Evolutionary conservation across 1,139 yeast species (phyloP), one percentile per base, ranked within the genome.

Genomic region (Blastobotrys raffinosifermentans): DNA sequence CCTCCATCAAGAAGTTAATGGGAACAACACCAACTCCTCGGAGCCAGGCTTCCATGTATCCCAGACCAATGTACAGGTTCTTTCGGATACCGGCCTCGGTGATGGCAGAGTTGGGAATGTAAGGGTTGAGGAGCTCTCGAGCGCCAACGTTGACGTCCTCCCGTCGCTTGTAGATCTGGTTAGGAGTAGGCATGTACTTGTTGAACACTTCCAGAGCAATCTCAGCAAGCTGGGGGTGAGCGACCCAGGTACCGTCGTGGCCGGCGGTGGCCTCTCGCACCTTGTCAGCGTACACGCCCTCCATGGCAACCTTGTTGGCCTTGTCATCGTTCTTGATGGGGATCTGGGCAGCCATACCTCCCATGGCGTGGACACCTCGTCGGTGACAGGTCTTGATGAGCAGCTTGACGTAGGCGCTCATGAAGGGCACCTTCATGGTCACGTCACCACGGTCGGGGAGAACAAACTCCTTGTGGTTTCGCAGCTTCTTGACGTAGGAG

Each of bases 261-360:
- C 87, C 89, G 39, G 82, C 80, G 43, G 67, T 61, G 35, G 75
- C 91, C 62, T 82, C 93, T 51, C 91, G 72, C 52, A 77, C 67
- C 66, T 80, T 80, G 63, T 80, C 89, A 55, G 72, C 75, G 52
- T 76, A 72, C 40, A 80, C 89, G 48, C 78, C 79, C 49, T 75
- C 79, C 77, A 80, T 75, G 33, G 86, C 87, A 39, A 65, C 66
- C 54, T 66, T 69, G 66, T 80, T 80, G 53, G 80, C 77, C 41
- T 66, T 72, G 32, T 72, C 70, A 53, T 80, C 86, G 45, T 72
- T 69, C 66, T 80, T 80, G 63, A 80, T 77, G 42, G 89, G 89
- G 51, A 80, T 80, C 63, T 79, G 85, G 19, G 89, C 89, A 49
- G 87, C 87, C 89, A 80, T 80, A 47, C 89, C 89, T 47, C 89